Conservation (phyloP, 352 stramenopile species). For the Pythium aphanidermatum region DNA sequence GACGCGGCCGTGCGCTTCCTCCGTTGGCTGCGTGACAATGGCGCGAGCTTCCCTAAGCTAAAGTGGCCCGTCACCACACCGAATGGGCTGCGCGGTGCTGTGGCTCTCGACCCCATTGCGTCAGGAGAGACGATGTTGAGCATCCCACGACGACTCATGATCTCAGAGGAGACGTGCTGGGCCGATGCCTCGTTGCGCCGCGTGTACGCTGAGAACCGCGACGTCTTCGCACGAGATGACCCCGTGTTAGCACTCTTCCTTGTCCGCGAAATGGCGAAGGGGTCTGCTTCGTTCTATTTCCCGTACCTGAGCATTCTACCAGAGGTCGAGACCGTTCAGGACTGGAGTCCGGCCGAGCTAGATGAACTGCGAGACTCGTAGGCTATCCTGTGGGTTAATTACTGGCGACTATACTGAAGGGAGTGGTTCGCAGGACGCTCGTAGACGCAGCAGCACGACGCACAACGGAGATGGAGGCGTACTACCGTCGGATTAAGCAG, state of each 20-base stretch:
- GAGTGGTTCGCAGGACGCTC: conserved; percentile 26
- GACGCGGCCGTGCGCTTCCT: conserved; percentile 43
- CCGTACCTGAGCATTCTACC: conserved; percentile 86
- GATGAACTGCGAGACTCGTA: conserved; percentile 65
- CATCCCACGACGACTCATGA: conserved; percentile 60
- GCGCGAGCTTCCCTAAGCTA: conserved; percentile 71
- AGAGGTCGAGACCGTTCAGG: conserved; percentile 65
- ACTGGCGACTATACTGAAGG: background rate
- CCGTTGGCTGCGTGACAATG: conserved; percentile 66
- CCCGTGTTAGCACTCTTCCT: conserved; percentile 81
- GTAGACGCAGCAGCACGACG: conserved; percentile 40
- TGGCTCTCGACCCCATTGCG: conserved; percentile 42
- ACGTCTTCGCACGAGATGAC: conserved; percentile 76
- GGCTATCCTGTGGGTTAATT: too few species aligned
- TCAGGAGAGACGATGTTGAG: conserved; percentile 58
- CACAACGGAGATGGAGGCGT: conserved; percentile 44
- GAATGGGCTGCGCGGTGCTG: conserved; percentile 53
- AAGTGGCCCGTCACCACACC: conserved; percentile 49
- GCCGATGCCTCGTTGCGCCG: conserved; percentile 34
- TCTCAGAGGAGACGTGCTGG: conserved; percentile 65
- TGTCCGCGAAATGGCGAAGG: conserved; percentile 60
- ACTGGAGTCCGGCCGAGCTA: conserved; percentile 72
- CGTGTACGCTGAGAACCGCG: conserved; percentile 45
- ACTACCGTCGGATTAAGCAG: conserved; percentile 46
- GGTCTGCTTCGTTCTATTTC: conserved; percentile 72